phyloP scores from a whole-genome alignment of 1,139 yeast genomes.

The Pichia inconspicua region DNA sequence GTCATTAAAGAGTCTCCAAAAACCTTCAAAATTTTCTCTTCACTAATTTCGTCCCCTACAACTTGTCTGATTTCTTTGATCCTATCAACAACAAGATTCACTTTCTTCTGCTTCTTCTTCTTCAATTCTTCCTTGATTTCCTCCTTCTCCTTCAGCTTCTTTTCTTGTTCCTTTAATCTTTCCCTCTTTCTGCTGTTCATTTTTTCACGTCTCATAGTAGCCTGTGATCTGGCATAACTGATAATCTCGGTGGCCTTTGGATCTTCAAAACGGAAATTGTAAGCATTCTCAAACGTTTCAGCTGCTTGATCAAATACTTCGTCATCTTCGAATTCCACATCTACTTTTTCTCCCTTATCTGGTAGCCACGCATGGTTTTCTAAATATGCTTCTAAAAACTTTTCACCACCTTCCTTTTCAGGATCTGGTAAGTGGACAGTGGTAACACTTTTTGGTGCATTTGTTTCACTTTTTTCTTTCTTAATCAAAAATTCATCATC shows the following conservation, averaged over 20 bases:
- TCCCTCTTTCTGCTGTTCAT: slow-evolving; percentile 71
- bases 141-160: slow-evolving; percentile 42
- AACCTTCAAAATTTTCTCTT: slow-evolving; percentile 53
- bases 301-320: slow-evolving; percentile 89
- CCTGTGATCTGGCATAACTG: slow-evolving; percentile 94
- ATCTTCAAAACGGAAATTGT: slow-evolving; percentile 92
- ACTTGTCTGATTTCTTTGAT: slow-evolving; percentile 72
- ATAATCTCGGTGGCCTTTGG: slow-evolving; percentile 85
- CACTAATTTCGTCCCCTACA: slow-evolving; percentile 69
- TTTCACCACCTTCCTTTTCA: slow-evolving; percentile 44
- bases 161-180: slow-evolving; percentile 64
- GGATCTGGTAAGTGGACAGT: slow-evolving; percentile 58
- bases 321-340: slow-evolving; percentile 55
- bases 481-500: slow-evolving; percentile 51
- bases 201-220: slow-evolving; percentile 77
- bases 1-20: slow-evolving; percentile 70
- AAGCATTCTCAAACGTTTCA: slow-evolving; percentile 84
- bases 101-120: slow-evolving; percentile 67
- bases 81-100: slow-evolving; percentile 71
- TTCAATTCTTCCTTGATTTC: slow-evolving; percentile 56
- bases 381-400: slow-evolving; percentile 65
- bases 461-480: slow-evolving; percentile 38
- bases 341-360: slow-evolving; percentile 32
- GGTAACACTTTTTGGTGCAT: slow-evolving; percentile 1
- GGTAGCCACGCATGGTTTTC: slow-evolving; percentile 88